These are phyloP conservation scores for Asterionellopsis glacialis DNA, from an alignment of 108 stramenopile genomes.

Conservation along the genomic window DNA sequence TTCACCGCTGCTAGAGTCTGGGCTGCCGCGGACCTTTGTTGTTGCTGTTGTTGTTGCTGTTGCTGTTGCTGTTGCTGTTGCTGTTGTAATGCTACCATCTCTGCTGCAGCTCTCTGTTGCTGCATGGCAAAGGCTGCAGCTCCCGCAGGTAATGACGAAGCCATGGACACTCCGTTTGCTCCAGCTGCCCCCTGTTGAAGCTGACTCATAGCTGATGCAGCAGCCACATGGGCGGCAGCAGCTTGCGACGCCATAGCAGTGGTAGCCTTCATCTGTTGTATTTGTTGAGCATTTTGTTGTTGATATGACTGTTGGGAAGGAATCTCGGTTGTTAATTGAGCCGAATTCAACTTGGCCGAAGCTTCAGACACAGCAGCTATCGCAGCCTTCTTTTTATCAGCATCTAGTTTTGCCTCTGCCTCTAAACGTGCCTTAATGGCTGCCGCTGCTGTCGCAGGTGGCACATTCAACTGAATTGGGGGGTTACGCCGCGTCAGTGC, in stretches of 20 bases:
- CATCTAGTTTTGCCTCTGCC: conserved; percentile 46
- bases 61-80: conserved; percentile 41
- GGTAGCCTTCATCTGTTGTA: conserved; percentile 14
- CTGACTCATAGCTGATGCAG: conserved; percentile 10
- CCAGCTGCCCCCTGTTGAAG: conserved; percentile 19
- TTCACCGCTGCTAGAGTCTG: no score
- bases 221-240: conserved; percentile 12
- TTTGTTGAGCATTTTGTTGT: conserved; percentile 32
- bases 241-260: conserved; percentile 33
- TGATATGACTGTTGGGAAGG: conserved; percentile 30
- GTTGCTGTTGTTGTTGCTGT: conserved; percentile 29
- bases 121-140: conserved; percentile 28
- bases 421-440: conserved; percentile 69
- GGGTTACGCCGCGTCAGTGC: conserved; percentile 69
- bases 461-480: conserved; percentile 77
- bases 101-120: conserved; percentile 20
- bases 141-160: conserved; percentile 1
- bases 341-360: conserved; percentile 8
- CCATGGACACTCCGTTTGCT: conserved; percentile 16
- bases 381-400: conserved; percentile 26
- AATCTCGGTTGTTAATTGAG: conserved; percentile 10
- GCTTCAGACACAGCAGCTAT: neutral
- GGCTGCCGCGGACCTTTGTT: conserved; percentile 7
- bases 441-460: conserved; percentile 75
- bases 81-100: conserved; percentile 31